These are phyloP conservation scores for Erythrobasidium hasegawianum DNA, from an alignment of 1,284 basidiomycete species.

Conservation along the genomic window DNA sequence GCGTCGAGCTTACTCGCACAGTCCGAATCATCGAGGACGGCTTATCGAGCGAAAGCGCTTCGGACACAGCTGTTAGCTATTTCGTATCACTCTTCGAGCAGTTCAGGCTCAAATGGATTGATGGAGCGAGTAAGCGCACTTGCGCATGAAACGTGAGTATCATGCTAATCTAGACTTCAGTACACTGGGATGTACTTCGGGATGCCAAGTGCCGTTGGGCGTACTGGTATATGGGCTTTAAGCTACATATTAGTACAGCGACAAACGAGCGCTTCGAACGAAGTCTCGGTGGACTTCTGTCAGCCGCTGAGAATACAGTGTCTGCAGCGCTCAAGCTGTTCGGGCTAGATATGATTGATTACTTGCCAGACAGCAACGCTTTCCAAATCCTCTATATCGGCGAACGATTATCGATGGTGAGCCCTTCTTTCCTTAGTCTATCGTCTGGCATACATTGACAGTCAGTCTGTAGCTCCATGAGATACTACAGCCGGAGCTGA, in stretches of 20 bases:
- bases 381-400: constrained; percentile 19
- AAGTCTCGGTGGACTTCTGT: not conserved
- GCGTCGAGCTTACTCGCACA: not conserved
- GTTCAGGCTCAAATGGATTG: constrained; percentile 4
- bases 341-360: constrained; percentile 4
- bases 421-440: no score
- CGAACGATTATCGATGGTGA: constrained; percentile 5
- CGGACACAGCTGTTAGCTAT: not conserved
- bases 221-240: not conserved
- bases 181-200: not conserved
- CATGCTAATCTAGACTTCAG: not conserved
- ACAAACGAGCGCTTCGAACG: no score
- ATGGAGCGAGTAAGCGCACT: constrained; percentile 5
- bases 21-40: constrained; percentile 1
- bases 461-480: no score
- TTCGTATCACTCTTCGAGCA: not conserved
- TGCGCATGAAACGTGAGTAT: no score
- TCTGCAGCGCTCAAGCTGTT: not conserved
- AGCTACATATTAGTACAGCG: no score
- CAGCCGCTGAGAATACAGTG: not conserved
- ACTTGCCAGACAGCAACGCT: constrained; percentile 4
- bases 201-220: constrained; percentile 10
- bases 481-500: no score
- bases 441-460: no score
- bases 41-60: not conserved